These are phyloP conservation scores for Pythium vanterpoolii DNA, from an alignment of 352 stramenopile genomes.

Conservation along the genomic window DNA sequence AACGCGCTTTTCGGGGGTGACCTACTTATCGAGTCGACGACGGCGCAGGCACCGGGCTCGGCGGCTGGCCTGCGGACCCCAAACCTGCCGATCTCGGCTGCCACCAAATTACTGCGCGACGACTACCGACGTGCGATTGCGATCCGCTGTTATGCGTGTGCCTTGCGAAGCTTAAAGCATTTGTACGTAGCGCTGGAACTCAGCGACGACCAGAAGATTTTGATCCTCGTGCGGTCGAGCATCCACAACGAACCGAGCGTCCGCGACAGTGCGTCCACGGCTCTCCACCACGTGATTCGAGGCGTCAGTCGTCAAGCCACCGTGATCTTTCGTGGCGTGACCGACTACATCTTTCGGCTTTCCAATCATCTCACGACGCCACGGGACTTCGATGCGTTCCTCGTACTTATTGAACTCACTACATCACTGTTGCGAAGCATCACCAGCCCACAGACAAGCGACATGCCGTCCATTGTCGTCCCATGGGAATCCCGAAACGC, in stretches of 20 bases:
- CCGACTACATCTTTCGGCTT: constrained; percentile 59
- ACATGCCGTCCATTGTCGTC: neutral
- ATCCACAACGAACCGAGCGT: constrained; percentile 45
- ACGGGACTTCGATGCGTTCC: constrained; percentile 31
- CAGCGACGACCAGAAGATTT: constrained; percentile 60
- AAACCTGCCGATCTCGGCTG: neutral
- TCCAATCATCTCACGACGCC: constrained; percentile 29
- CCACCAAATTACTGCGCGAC: constrained; percentile 22
- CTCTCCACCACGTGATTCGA: constrained; percentile 35
- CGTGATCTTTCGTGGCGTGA: constrained; percentile 46
- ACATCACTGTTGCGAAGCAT: constrained; percentile 29
- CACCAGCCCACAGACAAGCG: neutral
- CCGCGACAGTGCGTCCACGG: constrained; percentile 33
- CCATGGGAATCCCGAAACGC: constrained; percentile 37
- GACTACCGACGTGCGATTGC: constrained; percentile 48
- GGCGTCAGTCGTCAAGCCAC: constrained; percentile 20
- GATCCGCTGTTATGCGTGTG: constrained; percentile 47
- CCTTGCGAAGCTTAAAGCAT: constrained; percentile 37
- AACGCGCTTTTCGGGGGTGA: constrained; percentile 62
- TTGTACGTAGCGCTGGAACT: constrained; percentile 47
- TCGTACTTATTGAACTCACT: constrained; percentile 33
- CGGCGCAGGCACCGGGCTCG: constrained; percentile 7
- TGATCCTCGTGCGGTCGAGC: constrained; percentile 46
- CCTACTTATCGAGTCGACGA: constrained; percentile 31
- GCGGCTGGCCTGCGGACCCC: constrained; percentile 4